These are phyloP conservation scores for Gossypium raimondii DNA, from an alignment of 345 rosid species.

Conservation along the genomic window DNA sequence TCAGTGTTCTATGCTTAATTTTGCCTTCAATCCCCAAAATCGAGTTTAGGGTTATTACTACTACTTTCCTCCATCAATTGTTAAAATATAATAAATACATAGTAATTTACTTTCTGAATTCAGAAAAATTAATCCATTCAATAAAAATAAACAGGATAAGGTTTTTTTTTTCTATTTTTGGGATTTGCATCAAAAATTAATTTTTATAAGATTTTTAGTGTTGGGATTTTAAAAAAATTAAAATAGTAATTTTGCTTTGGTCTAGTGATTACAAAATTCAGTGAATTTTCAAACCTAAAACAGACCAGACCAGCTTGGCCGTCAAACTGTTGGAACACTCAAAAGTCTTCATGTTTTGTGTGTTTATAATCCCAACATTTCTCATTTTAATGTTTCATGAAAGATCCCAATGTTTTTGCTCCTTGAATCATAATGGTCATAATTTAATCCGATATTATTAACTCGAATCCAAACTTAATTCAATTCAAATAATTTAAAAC, in stretches of 20 bases:
- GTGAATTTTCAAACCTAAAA: background rate
- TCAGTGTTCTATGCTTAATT: conserved; percentile 19
- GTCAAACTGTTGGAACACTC: conserved; percentile 40
- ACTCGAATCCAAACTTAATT: too few relatives aligned
- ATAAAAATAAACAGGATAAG: too few relatives aligned
- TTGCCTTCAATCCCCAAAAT: background rate
- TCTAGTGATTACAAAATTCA: background rate
- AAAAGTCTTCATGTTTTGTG: conserved; percentile 46
- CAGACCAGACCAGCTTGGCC: conserved; percentile 21
- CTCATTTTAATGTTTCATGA: background rate
- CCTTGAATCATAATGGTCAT: background rate
- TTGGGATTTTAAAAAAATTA: background rate
- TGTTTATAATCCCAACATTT: conserved; percentile 46
- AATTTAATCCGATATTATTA: too few relatives aligned
- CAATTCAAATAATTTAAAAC: too few relatives aligned
- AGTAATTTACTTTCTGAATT: too few relatives aligned
- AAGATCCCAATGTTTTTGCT: conserved; percentile 11
- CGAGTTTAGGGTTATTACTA: background rate
- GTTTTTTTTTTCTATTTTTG: background rate
- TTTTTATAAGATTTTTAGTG: background rate
- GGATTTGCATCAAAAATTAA: background rate
- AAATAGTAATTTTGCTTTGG: background rate
- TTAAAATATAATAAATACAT: too few relatives aligned
- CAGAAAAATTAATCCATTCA: too few relatives aligned
- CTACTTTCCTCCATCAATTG: background rate